Conservation (phyloP, 306 rosid species). For the Trifolium fragiferum region DNA sequence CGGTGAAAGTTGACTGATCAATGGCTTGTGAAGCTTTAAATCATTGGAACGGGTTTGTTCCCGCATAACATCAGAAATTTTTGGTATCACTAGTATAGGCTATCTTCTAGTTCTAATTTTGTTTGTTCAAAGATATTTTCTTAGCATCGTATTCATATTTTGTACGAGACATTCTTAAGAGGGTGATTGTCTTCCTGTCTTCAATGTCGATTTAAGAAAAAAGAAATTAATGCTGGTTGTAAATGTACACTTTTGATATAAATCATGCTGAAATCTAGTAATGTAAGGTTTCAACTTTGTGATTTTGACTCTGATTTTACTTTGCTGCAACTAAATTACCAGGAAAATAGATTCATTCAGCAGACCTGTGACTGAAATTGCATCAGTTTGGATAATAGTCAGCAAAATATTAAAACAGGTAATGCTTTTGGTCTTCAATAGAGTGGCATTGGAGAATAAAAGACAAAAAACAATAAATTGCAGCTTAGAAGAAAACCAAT, state of each 20-base stretch:
- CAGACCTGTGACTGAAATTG: too few species aligned
- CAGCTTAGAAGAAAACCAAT: too few species aligned
- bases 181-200: constrained; percentile 49
- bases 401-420: too few species aligned
- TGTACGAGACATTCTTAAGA: constrained; percentile 42
- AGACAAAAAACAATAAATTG: too few species aligned
- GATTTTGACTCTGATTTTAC: too few species aligned
- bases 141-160: constrained; percentile 24
- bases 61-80: constrained; percentile 45
- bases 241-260: constrained; percentile 10
- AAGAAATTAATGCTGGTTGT: constrained; percentile 8
- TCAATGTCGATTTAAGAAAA: constrained; percentile 41
- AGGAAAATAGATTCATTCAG: too few species aligned
- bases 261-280: neutral
- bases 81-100: constrained; percentile 40
- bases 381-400: too few species aligned
- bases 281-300: too few species aligned
- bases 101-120: constrained; percentile 40
- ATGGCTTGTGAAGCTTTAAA: constrained; percentile 30
- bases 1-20: constrained; percentile 78
- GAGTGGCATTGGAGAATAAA: too few species aligned
- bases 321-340: too few species aligned
- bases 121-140: constrained; percentile 17
- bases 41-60: constrained; percentile 22
- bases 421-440: too few species aligned